Evolutionary conservation across 2,329 filamentous ascomycete genomes (phyloP).

Genomic region (Paracoccidioides lutzii): DNA sequence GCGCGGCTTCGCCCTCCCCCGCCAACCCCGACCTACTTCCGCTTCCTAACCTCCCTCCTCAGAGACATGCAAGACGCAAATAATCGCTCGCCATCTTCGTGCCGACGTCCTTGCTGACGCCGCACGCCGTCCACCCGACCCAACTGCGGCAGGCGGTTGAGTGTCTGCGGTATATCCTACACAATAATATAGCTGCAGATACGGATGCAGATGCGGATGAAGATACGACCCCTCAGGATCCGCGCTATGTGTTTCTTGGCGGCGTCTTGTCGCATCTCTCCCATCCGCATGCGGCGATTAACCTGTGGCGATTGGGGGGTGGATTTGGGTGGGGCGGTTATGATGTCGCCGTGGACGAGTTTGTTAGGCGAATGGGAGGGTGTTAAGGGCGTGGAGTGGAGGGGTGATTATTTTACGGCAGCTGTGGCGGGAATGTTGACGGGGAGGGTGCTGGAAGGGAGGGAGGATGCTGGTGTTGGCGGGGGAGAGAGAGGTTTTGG

Average conservation of each 20-base stretch:
- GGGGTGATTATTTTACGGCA: slow-evolving; percentile 33
- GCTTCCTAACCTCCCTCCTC: slow-evolving; percentile 35
- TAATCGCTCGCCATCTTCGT: slow-evolving; percentile 37
- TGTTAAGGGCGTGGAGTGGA: slow-evolving; percentile 30
- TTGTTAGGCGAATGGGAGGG: slow-evolving; percentile 9
- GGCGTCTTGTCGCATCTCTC: slow-evolving; percentile 23
- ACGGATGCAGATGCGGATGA: too few species aligned
- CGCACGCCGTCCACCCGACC: slow-evolving; percentile 25
- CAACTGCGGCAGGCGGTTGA: slow-evolving; percentile 28
- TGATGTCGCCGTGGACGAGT: slow-evolving; percentile 46
- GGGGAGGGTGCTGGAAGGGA: slow-evolving; percentile 34
- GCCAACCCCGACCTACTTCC: slow-evolving; percentile 34
- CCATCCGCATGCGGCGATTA: slow-evolving; percentile 43
- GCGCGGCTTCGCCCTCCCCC: slow-evolving; percentile 41
- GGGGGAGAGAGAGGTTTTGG: slow-evolving; percentile 42
- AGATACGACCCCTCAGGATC: too few species aligned
- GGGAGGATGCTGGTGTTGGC: slow-evolving; percentile 44
- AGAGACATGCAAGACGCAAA: slow-evolving; percentile 27
- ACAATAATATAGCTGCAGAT: slow-evolving; percentile 8
- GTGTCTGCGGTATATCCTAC: slow-evolving; percentile 26
- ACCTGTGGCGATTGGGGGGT: slow-evolving; percentile 24
- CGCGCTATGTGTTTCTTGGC: slow-evolving; percentile 13
- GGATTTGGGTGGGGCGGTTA: slow-evolving; percentile 34
- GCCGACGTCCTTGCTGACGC: slow-evolving; percentile 42
- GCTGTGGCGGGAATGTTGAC: slow-evolving; percentile 35